Evolutionary conservation across 345 rosid genomes (phyloP), one percentile per base, ranked within the genome.

Genomic region (Laguncularia racemosa): DNA sequence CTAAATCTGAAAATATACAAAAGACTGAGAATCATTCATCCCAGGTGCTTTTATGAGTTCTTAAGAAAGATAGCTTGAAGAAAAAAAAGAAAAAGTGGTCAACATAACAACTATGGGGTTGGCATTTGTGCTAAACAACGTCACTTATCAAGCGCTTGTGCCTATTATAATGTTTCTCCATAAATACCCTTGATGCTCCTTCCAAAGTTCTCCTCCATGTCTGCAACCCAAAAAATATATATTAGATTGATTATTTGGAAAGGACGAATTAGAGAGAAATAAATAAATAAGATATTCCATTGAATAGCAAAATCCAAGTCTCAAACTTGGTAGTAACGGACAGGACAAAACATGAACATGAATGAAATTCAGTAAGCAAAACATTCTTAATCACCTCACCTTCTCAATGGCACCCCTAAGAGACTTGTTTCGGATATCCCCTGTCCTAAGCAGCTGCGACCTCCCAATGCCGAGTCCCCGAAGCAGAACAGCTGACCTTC

Each of bases 141-240:
- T 89, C 95, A 59, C 64, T 87, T 2, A 83, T 78, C 75, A 93
- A 76, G 62, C 97, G 95, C 64, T 67, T 81, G 50, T 86, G 99
- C 48, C 86, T 75, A 63, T 81, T 80, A 63, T 81, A 85, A 57
- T 82, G 95, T 75, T 75, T 93, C 77, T 89, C 95, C 64, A 89
- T 53, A 57, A 93, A 74, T 44, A 79, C 79, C 59, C 72, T 81
- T 0, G 96, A 81, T 5, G 99, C 97, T 65, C 97, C 92, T 65
- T 85, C 90, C 55, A 93, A 69, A 15, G 97, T 87, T 65, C 67
- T 85, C 16, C 91, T 85, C 97, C 96, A 89, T 46, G 95, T 86
- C 98, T 86, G 78, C 76, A 33, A 33, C n/a, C n/a, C n/a, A 33
- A 33, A 33, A 1, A 33, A 33, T 7, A 33, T 33, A 33, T 33